Evolutionary conservation across 768 basidiomycete species (phyloP).

Genomic region (Hydnum rufescens): DNA sequence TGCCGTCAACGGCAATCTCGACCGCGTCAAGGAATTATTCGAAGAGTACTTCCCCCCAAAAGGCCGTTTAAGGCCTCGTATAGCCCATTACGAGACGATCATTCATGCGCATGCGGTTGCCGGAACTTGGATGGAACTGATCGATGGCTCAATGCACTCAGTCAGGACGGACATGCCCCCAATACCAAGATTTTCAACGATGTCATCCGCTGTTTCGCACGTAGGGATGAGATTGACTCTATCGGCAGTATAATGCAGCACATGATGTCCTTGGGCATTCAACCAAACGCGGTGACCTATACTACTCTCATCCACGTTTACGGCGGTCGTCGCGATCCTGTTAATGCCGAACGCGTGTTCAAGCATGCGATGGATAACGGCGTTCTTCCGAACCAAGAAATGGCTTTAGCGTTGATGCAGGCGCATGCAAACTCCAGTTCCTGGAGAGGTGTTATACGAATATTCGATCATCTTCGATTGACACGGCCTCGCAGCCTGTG

Average conservation of each 20-base stretch:
- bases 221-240: conserved; percentile 32
- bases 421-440: conserved; percentile 64
- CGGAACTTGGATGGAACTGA: conserved; percentile 31
- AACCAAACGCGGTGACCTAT: conserved; percentile 35
- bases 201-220: conserved; percentile 37
- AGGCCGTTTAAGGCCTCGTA: conserved; percentile 15
- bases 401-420: conserved; percentile 59
- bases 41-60: conserved; percentile 30
- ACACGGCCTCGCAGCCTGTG: conserved; percentile 19
- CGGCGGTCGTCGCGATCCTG: conserved; percentile 37
- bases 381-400: conserved; percentile 37
- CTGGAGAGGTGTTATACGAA: conserved; percentile 53
- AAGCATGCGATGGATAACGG: conserved; percentile 41
- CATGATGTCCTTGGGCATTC: conserved; percentile 34
- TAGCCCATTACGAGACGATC: conserved; percentile 35
- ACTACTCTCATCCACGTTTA: conserved; percentile 49
- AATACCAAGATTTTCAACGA: conserved; percentile 38
- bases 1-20: conserved; percentile 26
- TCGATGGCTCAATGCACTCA: conserved; percentile 34
- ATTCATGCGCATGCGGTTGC: conserved; percentile 32
- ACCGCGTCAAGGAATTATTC: conserved; percentile 31
- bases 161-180: conserved; percentile 29
- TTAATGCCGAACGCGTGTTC: conserved; percentile 47
- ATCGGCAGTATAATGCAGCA: conserved; percentile 32
- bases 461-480: conserved; percentile 40